phyloP scores from a whole-genome alignment of 106 monocot species.

The Dioscorea dumetorum region DNA sequence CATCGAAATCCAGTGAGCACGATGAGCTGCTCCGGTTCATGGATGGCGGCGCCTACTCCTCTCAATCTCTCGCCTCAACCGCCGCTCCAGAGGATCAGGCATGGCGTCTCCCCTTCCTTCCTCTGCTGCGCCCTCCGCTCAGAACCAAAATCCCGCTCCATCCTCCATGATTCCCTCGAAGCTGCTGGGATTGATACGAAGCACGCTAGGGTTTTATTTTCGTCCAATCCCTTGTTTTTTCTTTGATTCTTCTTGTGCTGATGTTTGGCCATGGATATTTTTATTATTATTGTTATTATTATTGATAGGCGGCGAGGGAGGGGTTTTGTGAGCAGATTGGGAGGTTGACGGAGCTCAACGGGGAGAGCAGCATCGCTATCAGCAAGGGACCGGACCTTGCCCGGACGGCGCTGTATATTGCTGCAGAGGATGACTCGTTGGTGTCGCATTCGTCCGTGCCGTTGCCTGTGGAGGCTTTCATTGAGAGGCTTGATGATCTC shows the following conservation, averaged over 20 bases:
- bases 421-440: constrained; percentile 67
- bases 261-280: background rate
- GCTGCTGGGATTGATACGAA: constrained; percentile 46
- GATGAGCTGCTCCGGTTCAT: background rate
- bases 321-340: constrained; percentile 35
- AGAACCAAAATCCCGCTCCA: background rate
- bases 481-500: constrained; percentile 43
- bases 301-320: constrained; percentile 32
- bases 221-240: background rate
- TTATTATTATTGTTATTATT: background rate
- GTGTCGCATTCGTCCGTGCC: constrained; percentile 58
- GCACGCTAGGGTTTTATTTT: constrained; percentile 32
- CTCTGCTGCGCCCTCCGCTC: background rate
- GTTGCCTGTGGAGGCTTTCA: constrained; percentile 47
- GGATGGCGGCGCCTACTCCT: background rate
- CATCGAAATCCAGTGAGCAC: background rate
- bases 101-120: background rate
- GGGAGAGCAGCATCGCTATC: constrained; percentile 32
- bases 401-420: constrained; percentile 39
- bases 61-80: background rate
- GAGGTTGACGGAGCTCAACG: constrained; percentile 20
- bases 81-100: background rate
- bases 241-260: background rate
- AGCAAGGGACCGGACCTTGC: constrained; percentile 39
- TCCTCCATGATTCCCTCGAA: constrained; percentile 59